Base-by-base conservation (phyloP, 208 protist species). In the Leishmania turanica region DNA sequence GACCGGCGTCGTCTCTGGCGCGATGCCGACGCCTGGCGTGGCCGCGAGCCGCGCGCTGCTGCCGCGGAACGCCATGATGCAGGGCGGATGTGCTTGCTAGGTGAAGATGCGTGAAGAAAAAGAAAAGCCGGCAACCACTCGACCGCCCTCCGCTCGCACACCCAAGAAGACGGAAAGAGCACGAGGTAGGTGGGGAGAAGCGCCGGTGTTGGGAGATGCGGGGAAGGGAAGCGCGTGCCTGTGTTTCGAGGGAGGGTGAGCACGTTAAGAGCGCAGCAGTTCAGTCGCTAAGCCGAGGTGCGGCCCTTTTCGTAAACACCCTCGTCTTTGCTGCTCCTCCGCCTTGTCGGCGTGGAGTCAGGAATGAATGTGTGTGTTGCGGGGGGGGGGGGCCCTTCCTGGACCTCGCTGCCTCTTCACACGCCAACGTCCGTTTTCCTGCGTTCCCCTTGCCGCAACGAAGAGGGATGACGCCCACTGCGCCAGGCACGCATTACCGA, bases 1-100 rank as follows among this genome's bases (percentile, higher is more conserved):
- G 31, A 98, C 87, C 9, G 95, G 95, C 53, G 95, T 97, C 56
- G 95, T 97, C 88, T 97, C 91, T 27, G 95, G 95, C 45, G 95
- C 93, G 78, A 97, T 97, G 62, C 93, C 92, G 37, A 98, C 84
- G 56, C 91, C 91, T 2, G 93, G 95, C 69, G 86, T 91, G 51
- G 88, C 78, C 40, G 95, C 95, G 45, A 91, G 86, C 71, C 85
- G 64, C 73, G 31, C 66, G n/a, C 54, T 40, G 54, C 89, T 93
- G 79, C 79, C 31, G 4, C 85, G 85, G 27, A 95, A 62, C 84
- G 90, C 84, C 76, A 81, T 80, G 21, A 27, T 42, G 51, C 27
- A 34, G 37, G 31, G 40, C 7, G 69, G 31, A 31, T 80, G n/a
- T 68, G 15, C n/a, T 62, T 62, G 31, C 37, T 31, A 24, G 27